phyloP scores from a whole-genome alignment of 345 rosid species.

The Dipteronia sinensis region DNA sequence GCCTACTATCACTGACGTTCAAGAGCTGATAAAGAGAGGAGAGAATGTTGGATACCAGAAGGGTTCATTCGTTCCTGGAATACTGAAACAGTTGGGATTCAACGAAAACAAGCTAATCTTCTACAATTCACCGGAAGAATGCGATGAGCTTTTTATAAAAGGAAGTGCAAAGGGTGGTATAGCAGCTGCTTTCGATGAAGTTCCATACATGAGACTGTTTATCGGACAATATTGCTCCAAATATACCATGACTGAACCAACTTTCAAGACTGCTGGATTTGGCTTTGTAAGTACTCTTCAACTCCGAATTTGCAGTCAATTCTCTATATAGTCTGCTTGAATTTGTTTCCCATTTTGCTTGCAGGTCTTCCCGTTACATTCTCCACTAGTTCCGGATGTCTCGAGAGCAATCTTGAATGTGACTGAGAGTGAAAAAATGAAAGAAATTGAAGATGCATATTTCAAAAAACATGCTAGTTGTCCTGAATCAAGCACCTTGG shows the following conservation, averaged over 20 bases:
- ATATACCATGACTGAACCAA: conserved; percentile 40
- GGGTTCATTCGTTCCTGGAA: conserved; percentile 41
- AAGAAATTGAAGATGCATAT: conserved; percentile 37
- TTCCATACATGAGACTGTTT: conserved; percentile 39
- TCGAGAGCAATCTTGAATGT: conserved; percentile 48
- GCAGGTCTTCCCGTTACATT: conserved; percentile 49
- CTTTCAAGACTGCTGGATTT: conserved; percentile 37
- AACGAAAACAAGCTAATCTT: conserved; percentile 15
- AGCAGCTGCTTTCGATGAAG: conserved; percentile 42
- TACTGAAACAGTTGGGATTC: conserved; percentile 34
- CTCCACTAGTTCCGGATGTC: conserved; percentile 46
- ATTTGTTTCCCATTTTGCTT: neutral
- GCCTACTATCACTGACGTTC: conserved; percentile 50
- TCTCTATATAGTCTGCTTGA: neutral
- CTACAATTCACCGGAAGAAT: conserved; percentile 25
- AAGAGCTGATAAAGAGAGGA: conserved; percentile 37
- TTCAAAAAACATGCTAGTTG: conserved; percentile 25
- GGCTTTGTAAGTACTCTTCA: conserved; percentile 45
- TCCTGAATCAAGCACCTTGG: conserved; percentile 17
- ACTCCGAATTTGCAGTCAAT: neutral
- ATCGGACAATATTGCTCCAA: conserved; percentile 39
- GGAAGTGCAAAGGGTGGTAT: conserved; percentile 44
- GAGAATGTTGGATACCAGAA: conserved; percentile 45
- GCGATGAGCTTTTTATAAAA: conserved; percentile 32
- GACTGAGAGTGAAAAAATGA: conserved; percentile 33